These are phyloP conservation scores for Lithocarpus polystachyus DNA, from an alignment of 306 rosid species.

Conservation along the genomic window DNA sequence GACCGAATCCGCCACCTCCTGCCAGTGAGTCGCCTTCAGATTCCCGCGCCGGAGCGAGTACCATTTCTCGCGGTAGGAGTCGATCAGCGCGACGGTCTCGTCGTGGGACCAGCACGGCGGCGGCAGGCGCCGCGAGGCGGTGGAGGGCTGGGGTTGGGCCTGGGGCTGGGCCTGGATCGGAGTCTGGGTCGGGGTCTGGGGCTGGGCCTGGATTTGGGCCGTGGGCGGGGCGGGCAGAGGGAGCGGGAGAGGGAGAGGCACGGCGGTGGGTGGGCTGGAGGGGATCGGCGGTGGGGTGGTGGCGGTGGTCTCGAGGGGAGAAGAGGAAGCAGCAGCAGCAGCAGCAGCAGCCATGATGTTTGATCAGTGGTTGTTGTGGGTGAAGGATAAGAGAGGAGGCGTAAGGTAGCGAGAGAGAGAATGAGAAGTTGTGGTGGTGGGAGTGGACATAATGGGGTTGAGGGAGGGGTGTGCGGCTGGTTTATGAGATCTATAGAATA, in stretches of 20 bases:
- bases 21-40: constrained; percentile 93
- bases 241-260: constrained; percentile 44
- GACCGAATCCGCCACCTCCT: constrained; percentile 83
- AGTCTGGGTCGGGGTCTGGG: not conserved
- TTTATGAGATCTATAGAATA: constrained; percentile 46
- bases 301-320: constrained; percentile 19
- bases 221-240: constrained; percentile 31
- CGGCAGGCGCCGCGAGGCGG: constrained; percentile 71
- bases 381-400: constrained; percentile 7
- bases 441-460: constrained; percentile 44
- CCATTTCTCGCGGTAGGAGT: constrained; percentile 86
- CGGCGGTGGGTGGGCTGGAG: constrained; percentile 38
- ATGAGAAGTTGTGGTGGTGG: not conserved
- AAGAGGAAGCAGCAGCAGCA: constrained; percentile 54
- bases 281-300: constrained; percentile 22
- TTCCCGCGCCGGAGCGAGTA: constrained; percentile 88
- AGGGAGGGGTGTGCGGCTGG: constrained; percentile 67
- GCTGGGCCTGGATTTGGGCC: not conserved
- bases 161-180: not conserved
- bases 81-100: constrained; percentile 84
- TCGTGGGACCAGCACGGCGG: constrained; percentile 96
- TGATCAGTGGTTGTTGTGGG: not conserved
- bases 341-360: no score
- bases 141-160: constrained; percentile 17
- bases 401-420: not conserved